Evolutionary conservation across 2,329 filamentous ascomycete species (phyloP).

Genomic region (Phialophora verrucosa): DNA sequence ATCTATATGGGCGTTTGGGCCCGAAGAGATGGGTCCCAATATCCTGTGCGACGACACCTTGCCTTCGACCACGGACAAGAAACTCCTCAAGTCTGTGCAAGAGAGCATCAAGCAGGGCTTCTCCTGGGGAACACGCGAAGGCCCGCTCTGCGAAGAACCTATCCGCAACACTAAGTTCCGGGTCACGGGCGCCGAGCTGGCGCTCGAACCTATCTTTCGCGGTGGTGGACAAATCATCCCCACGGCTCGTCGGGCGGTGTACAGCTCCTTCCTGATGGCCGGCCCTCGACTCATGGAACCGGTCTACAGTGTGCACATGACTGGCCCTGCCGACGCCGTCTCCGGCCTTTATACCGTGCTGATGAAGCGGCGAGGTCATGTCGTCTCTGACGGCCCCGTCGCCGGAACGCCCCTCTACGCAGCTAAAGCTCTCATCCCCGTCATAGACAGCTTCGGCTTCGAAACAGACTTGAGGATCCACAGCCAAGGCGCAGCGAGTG

Average conservation of each 20-base stretch:
- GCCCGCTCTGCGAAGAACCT: conserved; percentile 95
- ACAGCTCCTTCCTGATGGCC: conserved; percentile 96
- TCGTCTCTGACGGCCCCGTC: conserved; percentile 90
- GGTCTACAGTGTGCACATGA: conserved; percentile 90
- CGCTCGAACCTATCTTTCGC: conserved; percentile 88
- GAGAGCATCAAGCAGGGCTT: conserved; percentile 96
- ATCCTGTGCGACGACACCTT: conserved; percentile 96
- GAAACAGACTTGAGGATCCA: conserved; percentile 97
- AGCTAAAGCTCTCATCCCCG: conserved; percentile 87
- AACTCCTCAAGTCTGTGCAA: conserved; percentile 80
- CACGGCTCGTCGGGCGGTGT: conserved; percentile 88
- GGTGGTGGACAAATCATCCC: conserved; percentile 98
- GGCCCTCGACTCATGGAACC: conserved; percentile 97
- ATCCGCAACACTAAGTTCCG: conserved; percentile 99
- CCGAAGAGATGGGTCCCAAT: conserved; percentile 92
- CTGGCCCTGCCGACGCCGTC: conserved; percentile 86
- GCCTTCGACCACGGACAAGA: conserved; percentile 92
- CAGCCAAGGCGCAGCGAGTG: conserved; percentile 88
- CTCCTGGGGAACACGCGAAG: conserved; percentile 93
- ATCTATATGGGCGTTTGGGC: conserved; percentile 98
- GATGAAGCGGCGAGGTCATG: conserved; percentile 84
- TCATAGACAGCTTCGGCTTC: conserved; percentile 97
- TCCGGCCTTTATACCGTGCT: conserved; percentile 90
- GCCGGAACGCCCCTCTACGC: conserved; percentile 93
- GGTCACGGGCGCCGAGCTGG: conserved; percentile 86